Conservation (phyloP, 2,329 filamentous ascomycete species). For the Xylariaceae sp. region DNA sequence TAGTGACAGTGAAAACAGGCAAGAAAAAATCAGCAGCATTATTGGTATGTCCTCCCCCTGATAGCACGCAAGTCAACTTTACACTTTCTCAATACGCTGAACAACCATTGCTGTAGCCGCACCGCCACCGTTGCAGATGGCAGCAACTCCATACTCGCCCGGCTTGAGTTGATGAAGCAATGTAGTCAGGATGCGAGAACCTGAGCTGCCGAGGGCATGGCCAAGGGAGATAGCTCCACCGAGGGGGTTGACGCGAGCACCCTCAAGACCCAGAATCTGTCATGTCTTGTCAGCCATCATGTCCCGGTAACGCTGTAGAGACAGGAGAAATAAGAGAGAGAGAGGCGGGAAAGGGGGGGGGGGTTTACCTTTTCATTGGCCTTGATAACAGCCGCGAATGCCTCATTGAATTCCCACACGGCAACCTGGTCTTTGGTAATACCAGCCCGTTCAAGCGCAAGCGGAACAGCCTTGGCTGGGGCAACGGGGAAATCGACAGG, state of each 20-base stretch:
- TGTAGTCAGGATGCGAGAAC: slow-evolving; percentile 83
- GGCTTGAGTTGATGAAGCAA: slow-evolving; percentile 85
- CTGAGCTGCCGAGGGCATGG: slow-evolving; percentile 89
- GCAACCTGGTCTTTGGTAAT: slow-evolving; percentile 89
- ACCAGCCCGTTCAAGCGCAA: slow-evolving; percentile 81
- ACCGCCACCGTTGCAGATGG: slow-evolving; percentile 95
- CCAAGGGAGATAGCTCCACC: slow-evolving; percentile 90
- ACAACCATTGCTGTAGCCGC: slow-evolving; percentile 89
- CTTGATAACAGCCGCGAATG: slow-evolving; percentile 91
- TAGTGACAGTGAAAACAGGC: no score
- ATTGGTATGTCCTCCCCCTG: neutral
- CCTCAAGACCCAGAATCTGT: slow-evolving; percentile 72
- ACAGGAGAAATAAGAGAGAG: slow-evolving; percentile 2
- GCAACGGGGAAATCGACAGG: slow-evolving; percentile 92
- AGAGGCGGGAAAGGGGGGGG: slow-evolving; percentile 3
- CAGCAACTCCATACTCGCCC: slow-evolving; percentile 90
- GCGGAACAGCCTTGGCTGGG: slow-evolving; percentile 84
- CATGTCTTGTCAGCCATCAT: slow-evolving; percentile 6
- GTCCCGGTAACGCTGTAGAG: neutral
- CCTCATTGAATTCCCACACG: slow-evolving; percentile 98
- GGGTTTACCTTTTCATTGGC: slow-evolving; percentile 73
- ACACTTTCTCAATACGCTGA: slow-evolving; percentile 60
- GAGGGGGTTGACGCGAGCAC: slow-evolving; percentile 76
- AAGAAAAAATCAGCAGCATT: no score
- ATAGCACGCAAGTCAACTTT: neutral